Base-by-base conservation (phyloP, 306 rosid genomes). In the Echinosophora koreensis region DNA sequence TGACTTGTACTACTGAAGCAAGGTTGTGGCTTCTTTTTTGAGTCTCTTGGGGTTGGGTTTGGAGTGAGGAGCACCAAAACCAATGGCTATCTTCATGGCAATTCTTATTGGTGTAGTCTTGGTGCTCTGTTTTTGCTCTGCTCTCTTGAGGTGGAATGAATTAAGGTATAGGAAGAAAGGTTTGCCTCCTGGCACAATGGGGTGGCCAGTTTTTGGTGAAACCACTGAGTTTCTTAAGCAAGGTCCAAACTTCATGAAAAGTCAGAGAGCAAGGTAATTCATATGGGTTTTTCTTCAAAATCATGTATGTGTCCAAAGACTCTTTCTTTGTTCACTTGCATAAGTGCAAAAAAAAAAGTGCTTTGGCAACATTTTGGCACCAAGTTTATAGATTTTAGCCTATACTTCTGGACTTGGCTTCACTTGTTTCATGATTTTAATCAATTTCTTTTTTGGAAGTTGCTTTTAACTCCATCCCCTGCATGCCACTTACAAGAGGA, bases 101-200 rank as follows among this genome's bases (percentile, higher is more conserved):
- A 70, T 86, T 37, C 22, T 87, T 22, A 22, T 22, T 37, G 81
- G 72, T 66, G 66, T 85, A 6, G 32, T 90, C 71, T 74, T 84
- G 56, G 82, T 87, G 66, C 88, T 96, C 96, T 91, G 91, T 82
- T 72, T 91, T 77, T 92, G 96, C 90, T 89, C 99, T 86, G 97
- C 91, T 77, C 82, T 92, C 73, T 76, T 96, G 56, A 84, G 91
- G 61, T 96, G 98, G 99, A 96, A 96, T 78, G 94, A 89, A 42
- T 79, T 92, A 47, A 85, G 87, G 63, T 92, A 88, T 82, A 87
- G 89, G 69, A 89, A 90, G 84, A 96, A 96, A 78, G 97, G 90
- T 32, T 83, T 96, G 46, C 99, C 99, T 34, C 99, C 90, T 4
- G 99, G 99, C 42, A 96, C 99, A 84, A 96, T 96, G 99, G 99